Evolutionary conservation across 73 alveolate species (phyloP).

Genomic region (Tetrahymena thermophila): DNA sequence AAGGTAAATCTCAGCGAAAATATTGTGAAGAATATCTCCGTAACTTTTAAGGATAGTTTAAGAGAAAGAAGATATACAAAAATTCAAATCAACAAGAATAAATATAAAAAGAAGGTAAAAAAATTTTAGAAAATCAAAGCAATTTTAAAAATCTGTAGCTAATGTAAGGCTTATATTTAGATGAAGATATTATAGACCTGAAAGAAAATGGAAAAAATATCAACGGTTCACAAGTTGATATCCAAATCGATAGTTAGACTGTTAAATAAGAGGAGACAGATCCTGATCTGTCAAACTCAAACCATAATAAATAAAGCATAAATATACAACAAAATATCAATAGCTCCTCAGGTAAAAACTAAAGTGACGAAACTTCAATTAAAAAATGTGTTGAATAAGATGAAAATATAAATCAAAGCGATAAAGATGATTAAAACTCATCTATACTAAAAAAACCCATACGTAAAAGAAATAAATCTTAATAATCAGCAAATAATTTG

Average conservation of each 20-base stretch:
- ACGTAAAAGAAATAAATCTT: background rate
- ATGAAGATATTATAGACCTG: background rate
- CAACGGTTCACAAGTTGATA: background rate
- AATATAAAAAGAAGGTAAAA: background rate
- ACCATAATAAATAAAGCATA: background rate
- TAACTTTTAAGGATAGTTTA: background rate
- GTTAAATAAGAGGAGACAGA: background rate
- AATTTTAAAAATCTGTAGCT: too few species aligned
- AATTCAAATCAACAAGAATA: background rate
- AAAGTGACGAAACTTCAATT: background rate
- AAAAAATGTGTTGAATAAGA: background rate
- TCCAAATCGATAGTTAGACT: background rate
- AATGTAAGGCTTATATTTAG: background rate
- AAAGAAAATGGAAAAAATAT: background rate
- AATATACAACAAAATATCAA: background rate
- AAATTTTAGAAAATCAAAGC: background rate
- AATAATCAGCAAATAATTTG: background rate
- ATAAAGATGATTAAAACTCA: background rate
- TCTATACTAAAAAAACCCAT: background rate
- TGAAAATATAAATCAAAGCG: background rate
- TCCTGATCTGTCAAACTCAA: background rate
- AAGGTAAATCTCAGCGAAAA: background rate
- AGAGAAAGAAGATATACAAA: background rate
- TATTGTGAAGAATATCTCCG: background rate
- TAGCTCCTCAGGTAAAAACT: background rate